Evolutionary conservation across 139 green algal species (phyloP), one percentile per base, ranked within the genome.

Genomic region (Microglena sp.): DNA sequence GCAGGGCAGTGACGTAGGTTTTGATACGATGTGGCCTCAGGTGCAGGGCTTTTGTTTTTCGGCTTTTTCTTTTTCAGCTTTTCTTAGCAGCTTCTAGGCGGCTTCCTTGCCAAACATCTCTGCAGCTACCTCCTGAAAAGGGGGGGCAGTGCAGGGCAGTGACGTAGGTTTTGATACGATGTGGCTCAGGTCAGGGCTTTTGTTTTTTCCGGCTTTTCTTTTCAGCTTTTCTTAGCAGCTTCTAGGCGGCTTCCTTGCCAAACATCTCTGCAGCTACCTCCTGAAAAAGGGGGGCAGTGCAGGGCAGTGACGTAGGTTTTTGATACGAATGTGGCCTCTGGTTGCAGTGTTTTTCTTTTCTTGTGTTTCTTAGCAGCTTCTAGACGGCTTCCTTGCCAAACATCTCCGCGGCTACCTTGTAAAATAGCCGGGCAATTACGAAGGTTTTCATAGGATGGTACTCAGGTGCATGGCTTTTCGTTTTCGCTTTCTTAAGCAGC

Each of bases 71-170:
- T 11, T 26, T 31, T n/a, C 6, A 59, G 21, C 15, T 26, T 59
- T 18, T 31, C 21, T 31, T 32, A n/a, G 6, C 50, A 31, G 50
- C 22, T 50, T 3, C 4, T 18, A 1, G 0, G 68, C 86, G 1
- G 86, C 82, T 57, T 90, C 86, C 53, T 84, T 87, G 28, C 85
- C 85, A 53, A 89, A 82, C 60, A 84, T 34, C 18, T 63, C 8
- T 2, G 85, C 86, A 26, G 79, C 76, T 29, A 60, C 45, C 32
- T 58, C 55, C 60, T 88, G 76, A 59, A 5, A n/a, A 28, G 11
- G 33, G 15, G 27, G 40, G 11, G 28, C 32, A 24, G 15, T 24
- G 18, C 18, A 60, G 53, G 53, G 11, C 15, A 18, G 40, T 50
- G 40, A 18, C 40, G 11, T 11, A 18, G 40, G 40, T 50, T 50